Evolutionary conservation across 169 alveolate species (phyloP).

Genomic region (Babesia divergens): DNA sequence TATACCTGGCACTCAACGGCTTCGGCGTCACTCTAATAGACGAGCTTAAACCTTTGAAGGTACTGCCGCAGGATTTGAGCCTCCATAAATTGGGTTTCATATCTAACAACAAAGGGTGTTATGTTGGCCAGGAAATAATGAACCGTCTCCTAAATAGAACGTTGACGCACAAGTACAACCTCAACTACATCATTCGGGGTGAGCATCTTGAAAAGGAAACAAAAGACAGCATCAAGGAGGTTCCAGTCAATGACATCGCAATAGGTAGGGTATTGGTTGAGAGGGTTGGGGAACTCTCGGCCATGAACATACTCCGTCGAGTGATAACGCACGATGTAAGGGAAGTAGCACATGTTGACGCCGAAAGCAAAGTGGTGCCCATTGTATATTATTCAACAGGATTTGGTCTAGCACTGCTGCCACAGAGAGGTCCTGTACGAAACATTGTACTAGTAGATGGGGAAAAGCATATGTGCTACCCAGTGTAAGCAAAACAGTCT

Average conservation of each 20-base stretch:
- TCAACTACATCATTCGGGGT: slow-evolving; percentile 42
- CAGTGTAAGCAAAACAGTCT: background rate
- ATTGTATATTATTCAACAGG: slow-evolving; percentile 17
- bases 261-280: background rate
- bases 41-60: slow-evolving; percentile 1
- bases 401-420: slow-evolving; percentile 6
- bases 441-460: background rate
- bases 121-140: slow-evolving; percentile 75
- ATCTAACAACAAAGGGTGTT: slow-evolving; percentile 71
- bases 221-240: background rate
- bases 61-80: slow-evolving; percentile 69
- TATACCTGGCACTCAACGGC: slow-evolving; percentile 23
- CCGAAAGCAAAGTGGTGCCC: background rate
- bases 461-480: background rate
- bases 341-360: background rate
- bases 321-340: background rate
- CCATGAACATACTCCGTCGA: background rate
- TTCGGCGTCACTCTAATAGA: slow-evolving; percentile 15
- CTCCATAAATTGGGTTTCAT: slow-evolving; percentile 61
- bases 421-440: background rate
- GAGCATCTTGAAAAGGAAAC: slow-evolving; percentile 7
- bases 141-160: slow-evolving; percentile 65
- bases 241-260: background rate
- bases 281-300: background rate
- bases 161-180: slow-evolving; percentile 63